These are phyloP conservation scores for Holtermannia corniformis DNA, from an alignment of 768 basidiomycete genomes.

Conservation along the genomic window DNA sequence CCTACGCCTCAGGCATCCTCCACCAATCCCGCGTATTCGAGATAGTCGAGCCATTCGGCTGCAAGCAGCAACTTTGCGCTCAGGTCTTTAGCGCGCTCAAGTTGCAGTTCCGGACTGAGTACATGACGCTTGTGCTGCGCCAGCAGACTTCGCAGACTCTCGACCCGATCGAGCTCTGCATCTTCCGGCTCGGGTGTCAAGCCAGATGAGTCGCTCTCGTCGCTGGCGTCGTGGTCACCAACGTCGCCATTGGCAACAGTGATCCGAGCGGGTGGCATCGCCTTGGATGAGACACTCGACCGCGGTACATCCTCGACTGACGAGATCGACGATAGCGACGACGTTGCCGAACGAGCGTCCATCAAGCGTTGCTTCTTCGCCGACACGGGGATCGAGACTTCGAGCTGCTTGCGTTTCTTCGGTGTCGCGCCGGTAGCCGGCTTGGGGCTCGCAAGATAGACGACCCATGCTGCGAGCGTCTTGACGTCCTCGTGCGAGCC, in stretches of 20 bases:
- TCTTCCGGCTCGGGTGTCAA: neutral
- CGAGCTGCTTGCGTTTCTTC: neutral
- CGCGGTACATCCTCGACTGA: no score
- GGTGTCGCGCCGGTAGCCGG: neutral
- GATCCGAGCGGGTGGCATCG: no score
- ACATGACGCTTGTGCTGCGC: neutral
- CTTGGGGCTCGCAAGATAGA: neutral
- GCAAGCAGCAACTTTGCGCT: neutral
- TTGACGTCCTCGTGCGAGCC: constrained; percentile 11
- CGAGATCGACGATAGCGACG: neutral
- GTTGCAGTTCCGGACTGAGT: neutral
- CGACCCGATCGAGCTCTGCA: neutral
- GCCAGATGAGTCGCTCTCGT: neutral
- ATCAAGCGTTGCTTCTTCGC: neutral
- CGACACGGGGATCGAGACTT: neutral
- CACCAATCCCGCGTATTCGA: neutral
- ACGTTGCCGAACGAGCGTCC: neutral
- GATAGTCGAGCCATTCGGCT: neutral
- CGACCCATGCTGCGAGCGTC: constrained; percentile 15
- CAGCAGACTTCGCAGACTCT: neutral
- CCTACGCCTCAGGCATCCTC: no score
- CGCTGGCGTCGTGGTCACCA: neutral
- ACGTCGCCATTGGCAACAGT: no score
- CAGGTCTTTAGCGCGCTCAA: neutral
- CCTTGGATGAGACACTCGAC: no score